phyloP scores from a whole-genome alignment of 768 basidiomycete genomes.

The Leccinum truebloodii region DNA sequence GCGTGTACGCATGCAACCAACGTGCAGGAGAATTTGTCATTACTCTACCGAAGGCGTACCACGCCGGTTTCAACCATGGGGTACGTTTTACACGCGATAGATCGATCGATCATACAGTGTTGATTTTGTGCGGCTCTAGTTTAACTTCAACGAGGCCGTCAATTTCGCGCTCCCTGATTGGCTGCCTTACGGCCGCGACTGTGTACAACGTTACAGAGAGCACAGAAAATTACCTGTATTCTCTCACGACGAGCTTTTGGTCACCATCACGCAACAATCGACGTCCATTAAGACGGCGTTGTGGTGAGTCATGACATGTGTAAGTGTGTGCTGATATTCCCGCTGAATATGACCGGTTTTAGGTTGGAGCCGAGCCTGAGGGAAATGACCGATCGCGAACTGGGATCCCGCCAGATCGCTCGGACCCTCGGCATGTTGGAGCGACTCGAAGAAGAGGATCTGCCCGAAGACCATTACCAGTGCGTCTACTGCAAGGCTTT shows the following conservation, averaged over 20 bases:
- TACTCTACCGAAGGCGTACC: constrained; percentile 97
- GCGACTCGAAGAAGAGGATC: constrained; percentile 74
- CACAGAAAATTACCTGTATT: constrained; percentile 95
- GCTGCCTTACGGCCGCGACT: constrained; percentile 84
- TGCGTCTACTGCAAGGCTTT: constrained; percentile 92
- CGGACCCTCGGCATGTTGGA: constrained; percentile 65
- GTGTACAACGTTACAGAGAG: constrained; percentile 86
- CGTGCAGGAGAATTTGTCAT: constrained; percentile 97
- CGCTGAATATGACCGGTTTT: constrained; percentile 21
- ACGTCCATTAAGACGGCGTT: constrained; percentile 88
- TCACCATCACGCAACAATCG: constrained; percentile 97
- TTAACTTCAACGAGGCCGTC: constrained; percentile 99
- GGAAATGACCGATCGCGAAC: constrained; percentile 89
- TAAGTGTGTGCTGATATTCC: constrained; percentile 18
- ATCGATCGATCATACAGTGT: constrained; percentile 24
- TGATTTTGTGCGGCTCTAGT: constrained; percentile 46
- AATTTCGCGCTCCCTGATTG: constrained; percentile 98
- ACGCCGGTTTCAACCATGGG: constrained; percentile 98
- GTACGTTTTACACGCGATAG: constrained; percentile 51
- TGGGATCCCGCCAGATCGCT: constrained; percentile 62
- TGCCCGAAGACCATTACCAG: constrained; percentile 93
- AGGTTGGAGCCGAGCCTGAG: constrained; percentile 84
- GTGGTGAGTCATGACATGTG: constrained; percentile 59
- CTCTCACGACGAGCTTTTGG: constrained; percentile 94
- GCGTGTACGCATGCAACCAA: constrained; percentile 93